A percentile compares a stretch with the other conserved stretches of the same genome.
phyloP scores from a whole-genome alignment of 2,329 filamentous ascomycete genomes.

The Aspergillus thermomutatus region DNA sequence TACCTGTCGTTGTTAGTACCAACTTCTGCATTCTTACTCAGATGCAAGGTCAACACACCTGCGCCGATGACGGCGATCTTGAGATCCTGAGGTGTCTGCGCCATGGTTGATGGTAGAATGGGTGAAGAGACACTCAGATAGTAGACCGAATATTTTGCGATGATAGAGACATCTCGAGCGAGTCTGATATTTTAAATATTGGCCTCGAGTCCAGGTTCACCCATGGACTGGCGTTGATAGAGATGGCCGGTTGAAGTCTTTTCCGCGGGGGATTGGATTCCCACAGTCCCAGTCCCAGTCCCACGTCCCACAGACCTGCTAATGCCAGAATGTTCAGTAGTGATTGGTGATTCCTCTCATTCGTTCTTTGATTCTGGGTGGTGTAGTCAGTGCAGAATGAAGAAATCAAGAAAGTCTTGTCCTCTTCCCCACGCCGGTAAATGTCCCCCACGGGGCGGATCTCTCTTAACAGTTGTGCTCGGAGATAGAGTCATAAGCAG shows the following conservation, averaged over 20 bases:
- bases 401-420: too few relatives aligned
- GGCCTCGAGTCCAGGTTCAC: not conserved
- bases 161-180: not conserved
- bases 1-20: slow-evolving; percentile 42
- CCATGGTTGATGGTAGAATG: not conserved
- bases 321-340: not conserved
- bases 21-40: not conserved
- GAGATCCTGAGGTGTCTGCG: slow-evolving; percentile 22
- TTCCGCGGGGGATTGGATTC: not conserved
- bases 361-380: too few relatives aligned
- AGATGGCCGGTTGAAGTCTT: not conserved
- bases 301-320: too few relatives aligned
- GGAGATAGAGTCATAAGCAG: not conserved
- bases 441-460: not conserved
- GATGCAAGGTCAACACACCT: slow-evolving; percentile 17
- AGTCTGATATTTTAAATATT: not conserved
- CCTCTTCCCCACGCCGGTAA: not conserved
- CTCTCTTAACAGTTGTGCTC: not conserved
- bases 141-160: not conserved
- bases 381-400: too few relatives aligned
- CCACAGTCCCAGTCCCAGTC: not conserved
- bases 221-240: not conserved
- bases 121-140: not conserved
- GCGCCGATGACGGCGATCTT: slow-evolving; percentile 49
- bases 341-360: not conserved